phyloP scores from a whole-genome alignment of 2,329 filamentous ascomycete genomes.

The Hawksworthiomyces lignivorus region DNA sequence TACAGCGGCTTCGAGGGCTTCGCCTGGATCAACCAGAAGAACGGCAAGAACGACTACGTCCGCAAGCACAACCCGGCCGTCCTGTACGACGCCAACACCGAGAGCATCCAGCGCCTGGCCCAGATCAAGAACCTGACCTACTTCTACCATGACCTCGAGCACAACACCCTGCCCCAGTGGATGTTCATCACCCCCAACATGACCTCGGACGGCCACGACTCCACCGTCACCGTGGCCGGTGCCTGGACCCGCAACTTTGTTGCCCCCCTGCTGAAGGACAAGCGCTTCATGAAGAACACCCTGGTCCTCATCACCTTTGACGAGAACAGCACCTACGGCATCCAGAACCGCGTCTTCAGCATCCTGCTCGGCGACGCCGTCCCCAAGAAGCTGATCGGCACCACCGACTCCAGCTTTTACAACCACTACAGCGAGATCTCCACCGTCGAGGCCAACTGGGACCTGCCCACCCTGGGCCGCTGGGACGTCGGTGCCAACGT shows the following conservation, averaged over 20 bases:
- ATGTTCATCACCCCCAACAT: conserved; percentile 67
- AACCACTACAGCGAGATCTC: conserved; percentile 64
- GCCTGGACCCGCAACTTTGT: conserved; percentile 62
- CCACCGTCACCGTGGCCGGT: conserved; percentile 60
- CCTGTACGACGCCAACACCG: conserved; percentile 57
- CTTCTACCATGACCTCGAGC: conserved; percentile 60
- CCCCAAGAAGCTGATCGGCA: conserved; percentile 55
- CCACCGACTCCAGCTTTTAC: conserved; percentile 62
- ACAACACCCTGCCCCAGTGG: conserved; percentile 61
- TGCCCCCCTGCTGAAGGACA: conserved; percentile 59
- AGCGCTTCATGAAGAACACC: conserved; percentile 67
- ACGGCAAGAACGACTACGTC: conserved; percentile 66
- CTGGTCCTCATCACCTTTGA: conserved; percentile 73
- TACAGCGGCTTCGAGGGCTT: conserved; percentile 64
- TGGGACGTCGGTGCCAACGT: conserved; percentile 68
- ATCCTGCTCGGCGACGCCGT: conserved; percentile 71
- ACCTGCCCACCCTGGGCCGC: conserved; percentile 59
- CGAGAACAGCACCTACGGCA: conserved; percentile 63
- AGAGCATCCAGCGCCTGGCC: conserved; percentile 50
- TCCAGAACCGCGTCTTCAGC: conserved; percentile 60
- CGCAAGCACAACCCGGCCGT: conserved; percentile 71
- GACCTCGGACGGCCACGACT: conserved; percentile 71
- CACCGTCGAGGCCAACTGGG: conserved; percentile 64
- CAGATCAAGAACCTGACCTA: conserved; percentile 66
- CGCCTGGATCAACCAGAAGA: conserved; percentile 56